These are phyloP conservation scores for Nannochloropsis salina DNA, from an alignment of 108 stramenopile species.

Conservation along the genomic window DNA sequence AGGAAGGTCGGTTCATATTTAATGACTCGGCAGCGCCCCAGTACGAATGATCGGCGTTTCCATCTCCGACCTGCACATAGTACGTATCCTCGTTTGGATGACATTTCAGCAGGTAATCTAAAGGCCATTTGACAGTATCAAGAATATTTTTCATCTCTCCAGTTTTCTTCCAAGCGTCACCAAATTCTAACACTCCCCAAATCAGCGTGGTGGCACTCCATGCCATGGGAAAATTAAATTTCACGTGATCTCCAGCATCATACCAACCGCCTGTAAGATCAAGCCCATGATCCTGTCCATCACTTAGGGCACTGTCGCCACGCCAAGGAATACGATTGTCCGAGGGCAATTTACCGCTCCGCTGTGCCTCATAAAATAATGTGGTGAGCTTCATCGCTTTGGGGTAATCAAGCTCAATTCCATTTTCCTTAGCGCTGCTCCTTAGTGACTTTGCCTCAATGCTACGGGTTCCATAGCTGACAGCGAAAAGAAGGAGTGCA, in stretches of 20 bases:
- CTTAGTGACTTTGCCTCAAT: not conserved
- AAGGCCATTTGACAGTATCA: not conserved
- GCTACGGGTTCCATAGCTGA: not conserved
- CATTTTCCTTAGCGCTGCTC: not conserved
- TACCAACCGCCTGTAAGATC: not conserved
- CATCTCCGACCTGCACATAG: not conserved
- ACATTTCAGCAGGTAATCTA: constrained; percentile 18
- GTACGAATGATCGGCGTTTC: not conserved
- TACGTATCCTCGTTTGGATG: constrained; percentile 1
- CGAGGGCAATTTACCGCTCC: not conserved
- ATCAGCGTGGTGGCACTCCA: not conserved
- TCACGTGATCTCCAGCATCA: not conserved
- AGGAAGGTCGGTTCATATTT: constrained; percentile 20
- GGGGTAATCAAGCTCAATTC: not conserved
- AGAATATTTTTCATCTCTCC: not conserved
- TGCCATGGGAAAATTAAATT: not conserved
- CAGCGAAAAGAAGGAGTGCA: not conserved
- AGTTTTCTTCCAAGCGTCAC: not conserved
- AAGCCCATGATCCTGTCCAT: constrained; percentile 11
- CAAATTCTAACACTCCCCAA: constrained; percentile 4
- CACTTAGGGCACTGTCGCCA: not conserved
- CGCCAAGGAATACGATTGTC: not conserved
- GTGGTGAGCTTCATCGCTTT: constrained; percentile 13
- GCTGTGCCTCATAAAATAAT: not conserved
- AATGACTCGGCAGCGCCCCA: not conserved